Evolutionary conservation across 2,329 filamentous ascomycete species (phyloP), one percentile per base, ranked within the genome.

Genomic region (Aspergillus intermedius): DNA sequence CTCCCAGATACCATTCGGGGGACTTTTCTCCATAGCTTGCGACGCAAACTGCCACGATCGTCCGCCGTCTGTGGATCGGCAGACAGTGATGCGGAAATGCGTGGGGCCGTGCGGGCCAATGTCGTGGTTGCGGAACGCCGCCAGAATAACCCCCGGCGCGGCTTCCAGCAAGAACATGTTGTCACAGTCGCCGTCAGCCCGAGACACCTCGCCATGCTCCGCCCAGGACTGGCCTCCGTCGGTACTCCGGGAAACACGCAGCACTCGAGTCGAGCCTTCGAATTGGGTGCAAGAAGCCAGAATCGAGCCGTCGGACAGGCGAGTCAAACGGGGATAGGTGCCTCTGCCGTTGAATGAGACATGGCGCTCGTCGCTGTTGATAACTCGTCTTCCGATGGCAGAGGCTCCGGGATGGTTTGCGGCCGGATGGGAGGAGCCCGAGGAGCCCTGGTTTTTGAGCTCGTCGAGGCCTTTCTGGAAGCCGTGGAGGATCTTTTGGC

Each of bases 81-180:
- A 77, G 12, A 77, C 73, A 0, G 75, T 77, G 56, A 77, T 76
- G 25, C 75, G 73, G 59, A 73, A 77, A 57, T 74, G 66, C 4
- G 66, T 67, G 0, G 64, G 64, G 2, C 66, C 64, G 17, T 60
- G 41, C 0, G 64, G 63, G 2, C 65, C 70, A 3, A 66, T 57
- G 37, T 71, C 68, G 49, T 76, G 74, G 58, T 77, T 77, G 5
- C 75, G 71, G 58, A 77, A 77, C 0, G 75, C 74, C 0, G 69
- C 75, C 0, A 77, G 64, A 2, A 76, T 60, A 1, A 61, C 59
- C 0, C 52, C 54, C 0, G 65, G 60, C 0, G 61, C 57, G 1
- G 70, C 64, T 49, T 76, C 73, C 9, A 75, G 61, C 12, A 77
- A 54, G 51, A 71, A 76, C 30, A 70, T 64, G 56, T 77, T 78